Evolutionary conservation across 1,284 basidiomycete genomes (phyloP), one percentile per base, ranked within the genome.

Genomic region (Grifola frondosa): DNA sequence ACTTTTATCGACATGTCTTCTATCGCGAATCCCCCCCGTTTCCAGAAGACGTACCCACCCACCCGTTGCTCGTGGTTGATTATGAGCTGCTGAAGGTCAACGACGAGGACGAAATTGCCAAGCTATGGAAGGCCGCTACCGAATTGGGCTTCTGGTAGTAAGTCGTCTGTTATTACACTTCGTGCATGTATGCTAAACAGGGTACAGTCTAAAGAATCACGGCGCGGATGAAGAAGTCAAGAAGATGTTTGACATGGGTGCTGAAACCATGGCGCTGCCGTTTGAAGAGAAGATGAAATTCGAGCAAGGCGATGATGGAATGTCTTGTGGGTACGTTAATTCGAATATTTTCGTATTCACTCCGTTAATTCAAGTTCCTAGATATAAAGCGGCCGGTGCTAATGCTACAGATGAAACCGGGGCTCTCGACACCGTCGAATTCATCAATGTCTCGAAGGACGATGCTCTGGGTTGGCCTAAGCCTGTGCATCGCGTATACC

Each of bases 231-330:
- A 40, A 9, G 59, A 63, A 23, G 63, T 61, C 11, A 48, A 63
- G 23, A 49, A 52, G 16, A 68, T 69, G 63, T 68, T 69, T 41
- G 59, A 59, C 6, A 62, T 68, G 59, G 68, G 67, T 9, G 55
- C 60, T 10, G 61, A 63, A 46, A 68, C 65, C 1, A 67, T 69
- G 59, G 37, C 40, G 1, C 58, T 70, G 1, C 63, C 67, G 0
- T 42, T 64, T 4, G 63, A 63, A n/a, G 67, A 69, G 45, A 65
- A 70, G 45, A 58, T 67, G 57, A 55, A 60, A 45, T 70, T 57
- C 45, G 65, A 67, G 48, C 67, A 68, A 30, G 68, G 66, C 9
- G 64, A 71, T 44, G 49, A 49, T 2, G 68, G 67, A 3, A 54
- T 53, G 37, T 65, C 60, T 2, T 65, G 62, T 30, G 69, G 69